Evolutionary conservation across 169 alveolate genomes (phyloP).

Genomic region (Plasmodium ovale): DNA sequence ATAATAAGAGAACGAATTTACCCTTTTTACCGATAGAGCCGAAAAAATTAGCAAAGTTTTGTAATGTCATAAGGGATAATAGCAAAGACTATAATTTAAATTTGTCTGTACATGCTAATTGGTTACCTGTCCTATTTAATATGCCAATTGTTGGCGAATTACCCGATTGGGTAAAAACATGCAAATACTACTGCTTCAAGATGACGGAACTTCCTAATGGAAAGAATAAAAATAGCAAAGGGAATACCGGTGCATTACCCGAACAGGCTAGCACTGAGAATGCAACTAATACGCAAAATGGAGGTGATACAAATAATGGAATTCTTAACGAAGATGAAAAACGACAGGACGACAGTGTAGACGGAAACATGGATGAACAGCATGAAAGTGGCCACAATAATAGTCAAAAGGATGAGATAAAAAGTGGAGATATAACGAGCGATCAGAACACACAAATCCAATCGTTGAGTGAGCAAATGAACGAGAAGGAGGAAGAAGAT

Average conservation of each 20-base stretch:
- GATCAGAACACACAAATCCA: not conserved
- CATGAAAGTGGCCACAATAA: slow-evolving; percentile 6
- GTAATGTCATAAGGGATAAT: slow-evolving; percentile 50
- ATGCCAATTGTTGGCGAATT: slow-evolving; percentile 62
- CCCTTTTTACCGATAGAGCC: slow-evolving; percentile 77
- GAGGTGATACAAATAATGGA: not conserved
- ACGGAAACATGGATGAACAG: not conserved
- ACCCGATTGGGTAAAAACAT: slow-evolving; percentile 73
- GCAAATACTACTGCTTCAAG: slow-evolving; percentile 65
- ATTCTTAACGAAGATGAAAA: slow-evolving; percentile 44
- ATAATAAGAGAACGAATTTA: slow-evolving; percentile 3
- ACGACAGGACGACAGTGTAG: slow-evolving; percentile 21
- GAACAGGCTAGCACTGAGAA: not conserved
- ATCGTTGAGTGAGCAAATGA: not conserved
- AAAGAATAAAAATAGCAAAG: slow-evolving; percentile 6
- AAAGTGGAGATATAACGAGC: not conserved
- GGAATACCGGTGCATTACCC: not conserved
- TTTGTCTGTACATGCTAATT: slow-evolving; percentile 19
- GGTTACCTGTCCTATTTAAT: slow-evolving; percentile 71
- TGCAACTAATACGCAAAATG: not conserved
- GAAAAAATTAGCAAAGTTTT: slow-evolving; percentile 78
- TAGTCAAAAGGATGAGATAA: not conserved
- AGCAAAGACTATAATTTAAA: slow-evolving; percentile 65
- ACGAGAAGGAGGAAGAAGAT: slow-evolving; percentile 28
- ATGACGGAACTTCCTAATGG: slow-evolving; percentile 44